phyloP scores from a whole-genome alignment of 169 alveolate species.

The Plasmodium yoelii region DNA sequence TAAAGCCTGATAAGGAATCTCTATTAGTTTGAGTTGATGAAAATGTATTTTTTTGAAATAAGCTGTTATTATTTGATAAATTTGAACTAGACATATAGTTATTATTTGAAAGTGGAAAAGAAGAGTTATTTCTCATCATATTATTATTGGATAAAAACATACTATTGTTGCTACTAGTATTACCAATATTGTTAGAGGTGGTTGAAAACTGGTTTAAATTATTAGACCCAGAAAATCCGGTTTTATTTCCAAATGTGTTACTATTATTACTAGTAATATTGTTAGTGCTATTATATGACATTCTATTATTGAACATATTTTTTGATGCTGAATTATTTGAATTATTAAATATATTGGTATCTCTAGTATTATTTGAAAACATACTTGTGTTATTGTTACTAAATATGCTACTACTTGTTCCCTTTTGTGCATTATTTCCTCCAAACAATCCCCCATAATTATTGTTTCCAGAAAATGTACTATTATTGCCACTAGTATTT shows the following conservation, averaged over 20 bases:
- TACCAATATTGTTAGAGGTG: neutral
- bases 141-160: constrained; percentile 7
- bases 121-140: constrained; percentile 17
- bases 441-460: neutral
- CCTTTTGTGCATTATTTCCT: neutral
- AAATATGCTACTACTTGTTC: constrained; percentile 12
- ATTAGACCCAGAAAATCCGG: neutral
- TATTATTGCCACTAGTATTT: neutral
- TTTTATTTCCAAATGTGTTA: too few species aligned
- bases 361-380: constrained; percentile 3
- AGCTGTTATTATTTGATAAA: constrained; percentile 12
- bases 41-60: constrained; percentile 35
- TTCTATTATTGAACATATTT: constrained; percentile 4
- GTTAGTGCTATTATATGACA: constrained; percentile 3
- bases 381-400: neutral
- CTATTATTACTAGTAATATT: constrained; percentile 1
- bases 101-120: constrained; percentile 27
- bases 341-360: neutral
- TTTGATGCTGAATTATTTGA: neutral
- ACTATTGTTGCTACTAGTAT: neutral
- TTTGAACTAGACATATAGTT: constrained; percentile 4
- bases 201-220: constrained; percentile 8
- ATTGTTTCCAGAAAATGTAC: too few species aligned
- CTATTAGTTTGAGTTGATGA: constrained; percentile 15
- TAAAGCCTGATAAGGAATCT: constrained; percentile 7